These are phyloP conservation scores for Houttuynia cordata DNA, from an alignment of 164 flowering plant genomes.

Conservation along the genomic window DNA sequence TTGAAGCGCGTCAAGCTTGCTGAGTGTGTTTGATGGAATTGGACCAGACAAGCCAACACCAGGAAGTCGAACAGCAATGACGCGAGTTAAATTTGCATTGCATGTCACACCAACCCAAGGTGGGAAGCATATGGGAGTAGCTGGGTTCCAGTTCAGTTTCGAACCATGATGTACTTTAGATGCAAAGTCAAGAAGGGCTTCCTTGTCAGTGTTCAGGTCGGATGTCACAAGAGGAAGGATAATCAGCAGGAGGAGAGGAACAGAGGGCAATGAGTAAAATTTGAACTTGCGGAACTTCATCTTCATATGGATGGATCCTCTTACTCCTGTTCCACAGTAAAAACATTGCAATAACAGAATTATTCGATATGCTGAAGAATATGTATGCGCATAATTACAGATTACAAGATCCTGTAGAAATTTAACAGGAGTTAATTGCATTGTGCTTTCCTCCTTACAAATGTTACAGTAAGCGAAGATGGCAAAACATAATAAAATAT, in stretches of 20 bases:
- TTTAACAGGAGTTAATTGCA: no score
- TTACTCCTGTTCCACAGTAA: background rate
- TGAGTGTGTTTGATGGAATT: slow-evolving; percentile 23
- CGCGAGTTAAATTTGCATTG: slow-evolving; percentile 21
- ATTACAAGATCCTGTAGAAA: no score
- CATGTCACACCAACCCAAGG: slow-evolving; percentile 52
- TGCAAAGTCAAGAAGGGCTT: slow-evolving; percentile 53
- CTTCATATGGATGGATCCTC: background rate
- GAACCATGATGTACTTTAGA: slow-evolving; percentile 34
- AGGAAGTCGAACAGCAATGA: slow-evolving; percentile 37
- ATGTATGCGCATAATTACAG: no score
- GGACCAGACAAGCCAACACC: slow-evolving; percentile 43
- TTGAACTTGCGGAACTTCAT: background rate
- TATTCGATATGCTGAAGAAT: no score
- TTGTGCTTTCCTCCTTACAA: no score
- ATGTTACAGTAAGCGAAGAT: no score
- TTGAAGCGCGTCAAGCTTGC: slow-evolving; percentile 39
- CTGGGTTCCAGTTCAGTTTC: slow-evolving; percentile 41
- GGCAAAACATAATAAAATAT: no score
- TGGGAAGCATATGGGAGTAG: slow-evolving; percentile 34
- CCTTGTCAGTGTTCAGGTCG: slow-evolving; percentile 38
- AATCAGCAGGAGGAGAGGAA: background rate
- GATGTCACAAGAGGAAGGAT: slow-evolving; percentile 9
- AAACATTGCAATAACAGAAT: no score
- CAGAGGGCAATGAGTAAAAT: background rate